A percentile compares a stretch with the other conserved stretches of the same genome.
Conservation (phyloP, 805 yeast genomes). For the Danielozyma ontarioensis region DNA sequence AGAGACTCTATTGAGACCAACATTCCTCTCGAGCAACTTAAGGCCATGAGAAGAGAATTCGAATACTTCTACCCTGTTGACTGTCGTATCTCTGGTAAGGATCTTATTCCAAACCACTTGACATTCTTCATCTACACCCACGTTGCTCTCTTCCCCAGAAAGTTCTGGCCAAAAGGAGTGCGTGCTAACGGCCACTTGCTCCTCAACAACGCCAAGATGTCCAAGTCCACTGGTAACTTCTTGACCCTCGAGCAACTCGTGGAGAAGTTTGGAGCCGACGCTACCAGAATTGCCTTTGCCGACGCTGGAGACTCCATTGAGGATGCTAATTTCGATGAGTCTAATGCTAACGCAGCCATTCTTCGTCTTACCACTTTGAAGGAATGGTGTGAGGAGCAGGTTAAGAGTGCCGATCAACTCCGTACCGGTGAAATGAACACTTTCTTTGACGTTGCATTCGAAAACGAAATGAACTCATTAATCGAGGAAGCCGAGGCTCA, state of each 20-base stretch:
- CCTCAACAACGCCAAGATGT: conserved; percentile 96
- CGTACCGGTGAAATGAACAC: conserved; percentile 43
- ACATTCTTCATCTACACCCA: conserved; percentile 93
- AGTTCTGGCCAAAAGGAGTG: conserved; percentile 90
- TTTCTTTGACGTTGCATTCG: conserved; percentile 86
- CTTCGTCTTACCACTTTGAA: conserved; percentile 85
- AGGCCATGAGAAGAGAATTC: conserved; percentile 82
- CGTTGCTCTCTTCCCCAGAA: conserved; percentile 87
- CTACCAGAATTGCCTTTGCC: conserved; percentile 93
- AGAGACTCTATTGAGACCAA: conserved; percentile 51
- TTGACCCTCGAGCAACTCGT: conserved; percentile 82
- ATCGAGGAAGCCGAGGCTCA: conserved; percentile 68
- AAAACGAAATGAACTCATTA: conserved; percentile 84
- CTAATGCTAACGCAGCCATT: conserved; percentile 95
- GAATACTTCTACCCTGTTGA: conserved; percentile 97
- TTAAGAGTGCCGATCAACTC: conserved; percentile 45
- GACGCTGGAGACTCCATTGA: conserved; percentile 98
- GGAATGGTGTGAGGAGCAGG: conserved; percentile 89
- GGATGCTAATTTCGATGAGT: conserved; percentile 96
- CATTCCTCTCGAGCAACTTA: conserved; percentile 64
- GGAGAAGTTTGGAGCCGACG: conserved; percentile 94
- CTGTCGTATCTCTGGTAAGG: conserved; percentile 89
- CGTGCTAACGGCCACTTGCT: conserved; percentile 94
- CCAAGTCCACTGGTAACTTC: conserved; percentile 96
- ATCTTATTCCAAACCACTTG: conserved; percentile 93